Percentiles rank a stretch among this genome's conserved stretches.
phyloP scores from a whole-genome alignment of 2,329 filamentous ascomycete genomes.

The Aureobasidium sp. region DNA sequence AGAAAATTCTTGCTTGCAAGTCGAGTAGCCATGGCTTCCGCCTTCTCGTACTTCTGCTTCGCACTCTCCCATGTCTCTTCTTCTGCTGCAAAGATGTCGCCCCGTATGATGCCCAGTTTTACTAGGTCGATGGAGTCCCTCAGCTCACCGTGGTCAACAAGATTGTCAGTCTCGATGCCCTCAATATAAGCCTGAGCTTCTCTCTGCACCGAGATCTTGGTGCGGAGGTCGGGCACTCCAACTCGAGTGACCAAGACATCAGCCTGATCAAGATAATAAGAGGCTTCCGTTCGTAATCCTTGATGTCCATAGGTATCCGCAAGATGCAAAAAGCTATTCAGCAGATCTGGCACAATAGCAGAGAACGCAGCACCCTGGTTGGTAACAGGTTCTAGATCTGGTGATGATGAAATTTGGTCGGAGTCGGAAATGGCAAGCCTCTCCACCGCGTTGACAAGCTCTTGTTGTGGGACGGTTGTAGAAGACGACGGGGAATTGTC shows the following conservation, averaged over 20 bases:
- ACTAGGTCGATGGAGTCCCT: not conserved
- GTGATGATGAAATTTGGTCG: not conserved
- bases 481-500: too few relatives aligned
- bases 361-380: not conserved
- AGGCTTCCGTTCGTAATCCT: conserved; percentile 79
- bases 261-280: conserved; percentile 82
- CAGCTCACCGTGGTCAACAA: not conserved
- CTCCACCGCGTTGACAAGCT: not conserved
- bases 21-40: conserved; percentile 2
- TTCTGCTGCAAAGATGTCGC: not conserved
- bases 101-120: not conserved
- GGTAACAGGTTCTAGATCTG: not conserved
- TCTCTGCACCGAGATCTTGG: not conserved
- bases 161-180: not conserved
- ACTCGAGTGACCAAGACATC: conserved; percentile 58
- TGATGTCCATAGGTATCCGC: conserved; percentile 74
- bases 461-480: not conserved
- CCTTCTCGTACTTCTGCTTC: conserved; percentile 6
- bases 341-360: conserved; percentile 54
- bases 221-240: not conserved
- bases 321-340: conserved; percentile 64
- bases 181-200: conserved; percentile 5
- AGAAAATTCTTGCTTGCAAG: not conserved
- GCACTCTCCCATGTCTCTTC: not conserved
- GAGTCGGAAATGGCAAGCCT: not conserved